These are phyloP conservation scores for Trichoderma atroviride DNA, from an alignment of 2,329 filamentous ascomycete species.

Conservation along the genomic window DNA sequence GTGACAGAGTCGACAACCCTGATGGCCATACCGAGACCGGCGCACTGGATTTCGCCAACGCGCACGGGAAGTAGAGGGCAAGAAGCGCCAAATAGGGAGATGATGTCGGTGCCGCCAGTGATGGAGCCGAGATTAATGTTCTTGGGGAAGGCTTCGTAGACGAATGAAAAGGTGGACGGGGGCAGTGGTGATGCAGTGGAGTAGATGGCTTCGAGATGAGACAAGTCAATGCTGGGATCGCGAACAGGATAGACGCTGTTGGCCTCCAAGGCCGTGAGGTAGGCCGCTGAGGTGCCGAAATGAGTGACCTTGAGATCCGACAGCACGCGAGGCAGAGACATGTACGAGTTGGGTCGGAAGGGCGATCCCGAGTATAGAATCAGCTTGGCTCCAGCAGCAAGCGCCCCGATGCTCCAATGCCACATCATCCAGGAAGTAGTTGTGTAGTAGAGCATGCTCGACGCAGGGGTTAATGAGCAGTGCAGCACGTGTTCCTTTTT, in stretches of 20 bases:
- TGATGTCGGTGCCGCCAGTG: conserved; percentile 94
- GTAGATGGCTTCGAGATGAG: conserved; percentile 79
- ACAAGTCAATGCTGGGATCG: conserved; percentile 59
- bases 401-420: conserved; percentile 90
- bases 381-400: conserved; percentile 80
- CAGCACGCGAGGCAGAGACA: conserved; percentile 81
- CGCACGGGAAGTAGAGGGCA: conserved; percentile 75
- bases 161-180: conserved; percentile 88
- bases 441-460: conserved; percentile 88
- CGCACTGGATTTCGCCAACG: conserved; percentile 75
- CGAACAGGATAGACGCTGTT: conserved; percentile 62
- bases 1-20: conserved; percentile 60
- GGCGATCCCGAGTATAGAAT: conserved; percentile 92
- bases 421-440: conserved; percentile 99
- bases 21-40: conserved; percentile 79
- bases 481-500: conserved; percentile 95
- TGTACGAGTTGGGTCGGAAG: conserved; percentile 75
- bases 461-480: conserved; percentile 72
- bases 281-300: conserved; percentile 93
- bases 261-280: conserved; percentile 87
- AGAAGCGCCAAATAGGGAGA: conserved; percentile 88
- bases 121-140: conserved; percentile 89
- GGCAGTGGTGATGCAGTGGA: conserved; percentile 91
- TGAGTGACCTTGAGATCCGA: conserved; percentile 83
- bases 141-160: conserved; percentile 80